These are phyloP conservation scores for Oryza brachyantha DNA, from an alignment of 176 grass and related monocot genomes.

Conservation along the genomic window DNA sequence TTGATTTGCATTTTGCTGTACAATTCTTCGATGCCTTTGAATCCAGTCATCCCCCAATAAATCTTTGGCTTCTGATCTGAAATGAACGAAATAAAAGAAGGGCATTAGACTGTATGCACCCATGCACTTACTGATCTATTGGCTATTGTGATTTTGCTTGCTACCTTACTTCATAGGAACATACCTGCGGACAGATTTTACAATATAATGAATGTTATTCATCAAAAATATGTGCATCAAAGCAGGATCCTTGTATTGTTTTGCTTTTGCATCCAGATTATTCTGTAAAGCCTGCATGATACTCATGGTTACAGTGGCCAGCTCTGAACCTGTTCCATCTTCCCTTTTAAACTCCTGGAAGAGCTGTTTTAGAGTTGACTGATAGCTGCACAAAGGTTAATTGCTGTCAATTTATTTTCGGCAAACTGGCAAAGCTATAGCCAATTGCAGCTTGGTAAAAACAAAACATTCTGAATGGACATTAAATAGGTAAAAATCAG, in stretches of 20 bases:
- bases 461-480: neutral
- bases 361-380: constrained; percentile 90
- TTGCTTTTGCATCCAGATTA: constrained; percentile 90
- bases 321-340: constrained; percentile 75
- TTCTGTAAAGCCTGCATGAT: constrained; percentile 96
- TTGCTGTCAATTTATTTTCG: constrained; percentile 13
- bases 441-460: neutral
- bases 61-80: constrained; percentile 91
- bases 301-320: constrained; percentile 83
- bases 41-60: constrained; percentile 96
- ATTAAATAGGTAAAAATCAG: neutral
- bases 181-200: constrained; percentile 90
- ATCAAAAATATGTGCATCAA: constrained; percentile 86
- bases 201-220: constrained; percentile 98
- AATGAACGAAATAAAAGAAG: constrained; percentile 34
- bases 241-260: constrained; percentile 92
- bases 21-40: constrained; percentile 89
- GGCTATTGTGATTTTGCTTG: constrained; percentile 7
- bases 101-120: neutral
- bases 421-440: neutral
- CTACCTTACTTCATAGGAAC: neutral
- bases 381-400: constrained; percentile 62
- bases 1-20: constrained; percentile 92
- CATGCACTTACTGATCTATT: neutral
- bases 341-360: constrained; percentile 84